Evolutionary conservation across 2,329 filamentous ascomycete genomes (phyloP).

Genomic region (Calonectria honghensis): DNA sequence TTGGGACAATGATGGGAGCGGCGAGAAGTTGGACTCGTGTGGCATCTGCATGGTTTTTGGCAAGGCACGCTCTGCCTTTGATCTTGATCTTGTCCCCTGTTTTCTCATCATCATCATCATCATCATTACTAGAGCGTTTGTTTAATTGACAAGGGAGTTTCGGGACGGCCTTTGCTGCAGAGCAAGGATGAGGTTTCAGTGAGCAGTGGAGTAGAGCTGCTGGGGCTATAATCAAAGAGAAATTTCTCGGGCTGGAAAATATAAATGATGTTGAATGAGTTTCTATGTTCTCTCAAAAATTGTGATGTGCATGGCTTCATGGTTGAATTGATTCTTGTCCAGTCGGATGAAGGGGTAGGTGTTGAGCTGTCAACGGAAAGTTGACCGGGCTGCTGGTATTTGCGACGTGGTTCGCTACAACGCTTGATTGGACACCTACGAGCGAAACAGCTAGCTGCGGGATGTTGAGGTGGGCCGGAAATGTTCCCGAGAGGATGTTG

Average conservation of each 20-base stretch:
- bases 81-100: slow-evolving; percentile 39
- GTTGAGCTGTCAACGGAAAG: slow-evolving; percentile 6
- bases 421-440: neutral
- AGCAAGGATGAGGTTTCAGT: slow-evolving; percentile 23
- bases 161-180: slow-evolving; percentile 41
- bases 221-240: slow-evolving; percentile 32
- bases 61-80: slow-evolving; percentile 31
- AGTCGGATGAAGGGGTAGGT: neutral
- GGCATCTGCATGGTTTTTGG: slow-evolving; percentile 30
- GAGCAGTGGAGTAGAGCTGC: slow-evolving; percentile 31
- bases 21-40: slow-evolving; percentile 41
- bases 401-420: neutral
- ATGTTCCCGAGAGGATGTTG: neutral
- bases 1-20: slow-evolving; percentile 43
- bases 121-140: slow-evolving; percentile 51
- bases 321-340: neutral
- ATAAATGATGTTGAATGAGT: slow-evolving; percentile 24
- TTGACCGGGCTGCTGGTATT: neutral
- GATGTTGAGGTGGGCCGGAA: neutral
- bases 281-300: neutral
- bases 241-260: slow-evolving; percentile 19
- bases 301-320: neutral
- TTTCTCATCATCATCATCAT: slow-evolving; percentile 42
- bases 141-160: slow-evolving; percentile 53
- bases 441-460: neutral